These are phyloP conservation scores for Hydnum rufescens DNA, from an alignment of 768 basidiomycete genomes.

Conservation along the genomic window DNA sequence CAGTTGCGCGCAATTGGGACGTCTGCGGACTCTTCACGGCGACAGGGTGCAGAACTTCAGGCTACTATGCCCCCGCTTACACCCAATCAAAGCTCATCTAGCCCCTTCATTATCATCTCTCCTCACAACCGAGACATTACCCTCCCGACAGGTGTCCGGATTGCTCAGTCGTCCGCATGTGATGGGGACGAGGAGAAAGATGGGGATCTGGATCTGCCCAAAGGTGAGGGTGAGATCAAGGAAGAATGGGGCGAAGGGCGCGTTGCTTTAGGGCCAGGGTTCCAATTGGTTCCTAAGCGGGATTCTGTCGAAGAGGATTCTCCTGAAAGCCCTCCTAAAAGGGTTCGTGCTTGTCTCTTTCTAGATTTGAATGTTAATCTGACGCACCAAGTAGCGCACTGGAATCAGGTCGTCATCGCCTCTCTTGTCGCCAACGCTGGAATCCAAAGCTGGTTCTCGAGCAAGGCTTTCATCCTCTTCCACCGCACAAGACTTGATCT, in stretches of 20 bases:
- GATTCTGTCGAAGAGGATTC: neutral
- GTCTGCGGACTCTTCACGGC: neutral
- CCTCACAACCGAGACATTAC: neutral
- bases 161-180: neutral
- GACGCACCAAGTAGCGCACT: too few species aligned
- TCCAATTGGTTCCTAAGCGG: neutral
- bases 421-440: neutral
- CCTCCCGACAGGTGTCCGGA: neutral
- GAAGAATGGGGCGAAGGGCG: neutral
- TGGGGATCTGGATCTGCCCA: neutral
- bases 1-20: neutral
- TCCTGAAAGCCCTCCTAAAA: too few species aligned
- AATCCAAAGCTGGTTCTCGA: neutral
- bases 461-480: neutral
- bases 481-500: neutral
- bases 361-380: too few species aligned
- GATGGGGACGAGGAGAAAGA: too few species aligned
- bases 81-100: conserved; percentile 14
- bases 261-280: neutral
- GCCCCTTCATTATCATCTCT: conserved; percentile 5
- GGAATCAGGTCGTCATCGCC: too few species aligned
- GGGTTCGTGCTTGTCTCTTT: too few species aligned
- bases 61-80: conserved; percentile 9
- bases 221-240: neutral
- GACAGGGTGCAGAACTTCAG: neutral